Base-by-base conservation (phyloP, 495 filamentous ascomycete species). In the Podospora conica region DNA sequence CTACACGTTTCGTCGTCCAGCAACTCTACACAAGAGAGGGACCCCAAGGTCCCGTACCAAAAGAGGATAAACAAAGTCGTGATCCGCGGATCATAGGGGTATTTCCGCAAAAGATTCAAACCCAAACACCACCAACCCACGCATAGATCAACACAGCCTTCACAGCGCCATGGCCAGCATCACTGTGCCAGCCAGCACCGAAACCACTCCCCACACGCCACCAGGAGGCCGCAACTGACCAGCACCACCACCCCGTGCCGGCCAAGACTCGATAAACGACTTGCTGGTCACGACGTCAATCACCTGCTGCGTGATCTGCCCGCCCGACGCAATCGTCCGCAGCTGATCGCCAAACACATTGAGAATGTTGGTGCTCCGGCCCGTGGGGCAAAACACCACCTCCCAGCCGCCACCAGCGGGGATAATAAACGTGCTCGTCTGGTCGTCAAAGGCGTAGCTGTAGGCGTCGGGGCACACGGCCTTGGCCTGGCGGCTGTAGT, bases 401-500 rank as follows among this genome's bases (percentile, higher is more conserved):
- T 92, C 83, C 79, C 88, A 94, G 1, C 89, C 90, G 6, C 83
- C 87, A 6, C 89, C 90, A 25, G 78, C 78, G 0, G 91, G 89
- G 9, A 92, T 83, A 65, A 91, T 88, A 74, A 94, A 93, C 0
- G 90, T 93, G 55, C 85, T 88, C 7, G 82, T 83, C 60, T 84
- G 77, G 76, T 94, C 91, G 70, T 94, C 90, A 68, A 85, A 93
- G 10, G 91, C 89, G 71, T 84, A 94, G 71, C 86, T 90, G 74
- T 93, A 94, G 20, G 90, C 91, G 76, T 94, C 91, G 3, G 91
- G 91, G 74, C 91, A 94, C 18, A 92, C 83, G 20, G 66, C 75
- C 81, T 94, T 94, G 29, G 88, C 88, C 21, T 77, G 73, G 64
- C 73, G 80, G 63, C 83, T 85, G 73, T 92, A 94, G 23, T 81